A percentile compares a stretch with the other conserved stretches of the same genome.
These are phyloP conservation scores for Leishmania braziliensis DNA, from an alignment of 208 protist species.

Conservation along the genomic window DNA sequence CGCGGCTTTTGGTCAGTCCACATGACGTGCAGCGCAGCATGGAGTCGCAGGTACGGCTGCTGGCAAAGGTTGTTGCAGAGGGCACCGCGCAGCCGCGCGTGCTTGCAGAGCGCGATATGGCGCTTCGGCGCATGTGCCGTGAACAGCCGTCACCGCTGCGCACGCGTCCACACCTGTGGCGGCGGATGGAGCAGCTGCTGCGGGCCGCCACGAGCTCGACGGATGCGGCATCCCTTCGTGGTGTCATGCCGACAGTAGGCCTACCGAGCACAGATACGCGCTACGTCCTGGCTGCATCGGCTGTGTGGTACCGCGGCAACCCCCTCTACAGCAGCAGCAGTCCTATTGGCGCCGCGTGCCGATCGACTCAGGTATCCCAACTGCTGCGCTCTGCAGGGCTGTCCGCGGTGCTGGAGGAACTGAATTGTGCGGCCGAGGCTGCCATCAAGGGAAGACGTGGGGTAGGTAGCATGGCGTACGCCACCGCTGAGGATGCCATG, in stretches of 20 bases:
- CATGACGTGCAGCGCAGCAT: conserved; percentile 39
- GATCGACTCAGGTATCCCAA: conserved; percentile 16
- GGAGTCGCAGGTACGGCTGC: conserved; percentile 25
- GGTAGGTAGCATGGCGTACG: conserved; percentile 3
- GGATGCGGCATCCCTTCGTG: conserved; percentile 40
- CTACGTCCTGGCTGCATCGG: conserved; percentile 16
- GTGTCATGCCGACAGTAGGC: conserved; percentile 34
- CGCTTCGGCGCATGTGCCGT: conserved; percentile 35
- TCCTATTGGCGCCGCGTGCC: neutral
- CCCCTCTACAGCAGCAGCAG: conserved; percentile 33
- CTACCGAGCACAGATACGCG: conserved; percentile 16
- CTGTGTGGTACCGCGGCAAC: conserved; percentile 39
- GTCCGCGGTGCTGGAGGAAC: conserved; percentile 30
- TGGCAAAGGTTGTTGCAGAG: conserved; percentile 11
- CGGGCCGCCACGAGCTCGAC: conserved; percentile 37
- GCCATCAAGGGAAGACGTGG: neutral
- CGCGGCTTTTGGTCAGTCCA: conserved; percentile 38
- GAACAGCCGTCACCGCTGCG: conserved; percentile 34
- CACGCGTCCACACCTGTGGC: conserved; percentile 22
- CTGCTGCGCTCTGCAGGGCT: conserved; percentile 56
- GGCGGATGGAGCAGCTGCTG: conserved; percentile 38
- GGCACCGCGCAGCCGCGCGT: conserved; percentile 1
- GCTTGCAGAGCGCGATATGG: conserved; percentile 2
- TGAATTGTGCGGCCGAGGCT: conserved; percentile 6
- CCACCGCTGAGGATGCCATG: neutral